Evolutionary conservation across 306 rosid genomes (phyloP), one percentile per base, ranked within the genome.

Genomic region (Quercus berberidifolia): DNA sequence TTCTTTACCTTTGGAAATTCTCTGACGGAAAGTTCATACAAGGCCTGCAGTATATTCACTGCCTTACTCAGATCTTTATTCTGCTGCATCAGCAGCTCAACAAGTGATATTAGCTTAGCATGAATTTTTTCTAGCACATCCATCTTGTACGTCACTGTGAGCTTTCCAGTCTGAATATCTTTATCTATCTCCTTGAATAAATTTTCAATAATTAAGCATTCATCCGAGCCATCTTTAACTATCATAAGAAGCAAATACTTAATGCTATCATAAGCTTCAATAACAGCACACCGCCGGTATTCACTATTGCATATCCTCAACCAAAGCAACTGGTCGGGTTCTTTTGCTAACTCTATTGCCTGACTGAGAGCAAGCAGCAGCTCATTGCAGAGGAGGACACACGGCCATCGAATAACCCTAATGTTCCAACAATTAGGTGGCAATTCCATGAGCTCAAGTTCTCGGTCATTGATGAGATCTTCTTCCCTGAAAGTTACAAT

Each of bases 391-490:
- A 94, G 85, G 76, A 92, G 93, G 82, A 63, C 75, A 85, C 93
- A 91, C 0, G 98, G 98, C 97, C 98, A 94, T 56, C 98, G 97
- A 82, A 94, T 84, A 65, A 94, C 98, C 86, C 89, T 77, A 86
- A 94, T 92, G 75, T 75, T 71, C 98, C 98, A 94, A 81, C 81
- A 83, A 83, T 92, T 94, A 69, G 94, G 97, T 12, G 94, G 89
- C 71, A 94, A 88, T 81, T 89, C 96, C 88, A 94, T 51, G 68
- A 92, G 97, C 86, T 92, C 97, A 2, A 78, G 80, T 78, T 94
- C 98, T 74, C 63, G 71, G 83, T 94, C 94, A 71, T 93, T 91
- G 77, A 94, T 91, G 67, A 92, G 85, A 88, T 94, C 98, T 86
- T 94, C 98, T 88, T 94, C 97, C 93, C 98, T 91, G 84, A 94